These are phyloP conservation scores for Wickerhamiella allomyrinae DNA, from an alignment of 805 yeast species.

Conservation along the genomic window DNA sequence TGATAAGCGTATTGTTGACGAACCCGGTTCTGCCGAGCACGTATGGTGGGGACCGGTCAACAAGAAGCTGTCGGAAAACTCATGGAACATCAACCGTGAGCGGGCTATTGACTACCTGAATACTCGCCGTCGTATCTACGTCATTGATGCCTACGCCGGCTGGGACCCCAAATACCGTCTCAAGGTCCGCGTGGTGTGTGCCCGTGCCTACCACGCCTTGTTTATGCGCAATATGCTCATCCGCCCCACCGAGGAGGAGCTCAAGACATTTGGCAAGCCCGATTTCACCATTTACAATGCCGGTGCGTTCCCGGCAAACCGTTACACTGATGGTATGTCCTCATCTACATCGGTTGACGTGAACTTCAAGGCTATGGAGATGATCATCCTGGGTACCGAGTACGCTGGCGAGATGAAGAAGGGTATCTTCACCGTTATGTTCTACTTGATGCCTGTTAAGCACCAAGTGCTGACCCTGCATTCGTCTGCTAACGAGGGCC, in stretches of 20 bases:
- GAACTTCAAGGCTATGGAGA: constrained; percentile 94
- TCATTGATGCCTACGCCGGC: constrained; percentile 94
- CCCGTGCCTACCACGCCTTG: constrained; percentile 95
- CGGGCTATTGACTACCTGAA: constrained; percentile 94
- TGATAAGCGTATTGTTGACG: constrained; percentile 96
- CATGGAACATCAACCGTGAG: constrained; percentile 90
- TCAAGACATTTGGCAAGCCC: constrained; percentile 84
- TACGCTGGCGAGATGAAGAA: constrained; percentile 99
- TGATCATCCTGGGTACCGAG: constrained; percentile 97
- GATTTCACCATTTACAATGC: constrained; percentile 97
- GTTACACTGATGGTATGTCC: constrained; percentile 93
- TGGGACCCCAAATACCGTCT: constrained; percentile 98
- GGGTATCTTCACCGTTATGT: constrained; percentile 98
- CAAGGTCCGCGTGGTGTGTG: constrained; percentile 90
- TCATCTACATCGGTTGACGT: constrained; percentile 91
- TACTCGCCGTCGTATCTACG: constrained; percentile 86
- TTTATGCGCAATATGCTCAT: constrained; percentile 98
- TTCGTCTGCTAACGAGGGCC: constrained; percentile 90
- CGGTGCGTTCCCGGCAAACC: constrained; percentile 97
- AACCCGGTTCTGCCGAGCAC: constrained; percentile 64
- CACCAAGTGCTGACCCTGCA: constrained; percentile 85
- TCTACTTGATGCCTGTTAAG: constrained; percentile 92
- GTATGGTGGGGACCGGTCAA: constrained; percentile 99
- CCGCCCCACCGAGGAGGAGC: constrained; percentile 83
- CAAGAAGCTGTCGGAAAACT: constrained; percentile 81